Evolutionary conservation across 305 asterid genomes (phyloP).

Genomic region (Solanum hybrid): DNA sequence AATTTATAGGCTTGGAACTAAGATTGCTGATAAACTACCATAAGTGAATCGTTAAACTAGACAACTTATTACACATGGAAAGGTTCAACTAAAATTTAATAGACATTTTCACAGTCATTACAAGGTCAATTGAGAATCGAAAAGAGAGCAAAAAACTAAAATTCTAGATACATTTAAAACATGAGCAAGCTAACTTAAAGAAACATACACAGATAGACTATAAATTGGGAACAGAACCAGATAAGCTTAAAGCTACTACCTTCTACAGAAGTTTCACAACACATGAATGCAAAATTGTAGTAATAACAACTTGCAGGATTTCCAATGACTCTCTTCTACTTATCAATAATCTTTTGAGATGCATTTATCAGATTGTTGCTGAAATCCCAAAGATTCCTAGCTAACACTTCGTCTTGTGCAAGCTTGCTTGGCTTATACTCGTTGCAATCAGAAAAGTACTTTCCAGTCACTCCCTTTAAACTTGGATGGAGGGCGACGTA

Average conservation of each 20-base stretch:
- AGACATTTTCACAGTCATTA: too few relatives aligned
- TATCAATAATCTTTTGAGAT: constrained; percentile 15
- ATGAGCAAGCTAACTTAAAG: neutral
- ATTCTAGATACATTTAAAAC: neutral
- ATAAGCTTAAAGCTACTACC: neutral
- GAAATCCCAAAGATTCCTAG: constrained; percentile 70
- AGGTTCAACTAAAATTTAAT: too few relatives aligned
- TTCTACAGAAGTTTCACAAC: neutral
- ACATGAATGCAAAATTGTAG: neutral
- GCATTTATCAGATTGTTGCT: constrained; percentile 50
- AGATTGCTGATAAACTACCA: too few relatives aligned
- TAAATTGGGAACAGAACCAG: neutral
- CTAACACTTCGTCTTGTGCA: constrained; percentile 40
- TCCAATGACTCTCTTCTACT: neutral
- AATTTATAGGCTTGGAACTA: too few relatives aligned
- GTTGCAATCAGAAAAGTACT: constrained; percentile 70
- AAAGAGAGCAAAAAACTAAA: neutral
- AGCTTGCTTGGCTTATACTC: constrained; percentile 33
- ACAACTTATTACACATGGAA: too few relatives aligned
- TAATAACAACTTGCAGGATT: neutral
- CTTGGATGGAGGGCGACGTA: constrained; percentile 67
- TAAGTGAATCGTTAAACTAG: too few relatives aligned
- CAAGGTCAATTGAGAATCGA: neutral
- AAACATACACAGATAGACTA: neutral
- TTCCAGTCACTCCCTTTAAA: constrained; percentile 60